Evolutionary conservation across 2,329 filamentous ascomycete genomes (phyloP), one percentile per base, ranked within the genome.

Genomic region (Arthroderma sp.): DNA sequence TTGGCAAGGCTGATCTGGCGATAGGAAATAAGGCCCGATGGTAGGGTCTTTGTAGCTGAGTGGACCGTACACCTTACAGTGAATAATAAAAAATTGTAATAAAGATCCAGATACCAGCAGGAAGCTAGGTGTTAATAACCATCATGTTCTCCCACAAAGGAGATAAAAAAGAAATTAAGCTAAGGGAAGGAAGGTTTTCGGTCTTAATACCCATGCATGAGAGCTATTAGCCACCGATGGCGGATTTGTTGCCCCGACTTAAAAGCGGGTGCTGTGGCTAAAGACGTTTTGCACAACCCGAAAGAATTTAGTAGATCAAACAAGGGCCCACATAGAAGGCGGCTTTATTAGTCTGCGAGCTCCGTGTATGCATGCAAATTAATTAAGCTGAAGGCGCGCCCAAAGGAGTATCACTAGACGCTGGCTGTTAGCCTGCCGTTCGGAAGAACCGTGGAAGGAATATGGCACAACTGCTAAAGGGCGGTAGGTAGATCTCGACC

Each of bases 221-320:
- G 47, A 51, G 47, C 47, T 51, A 51, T 51, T 39, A 54, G 51
- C 51, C 51, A 54, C 51, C 51, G 51, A 54, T 54, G 51, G 51
- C 51, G 51, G 33, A 54, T 25, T 54, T 54, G 11, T 51, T 33
- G 23, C 25, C 47, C 47, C 25, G 47, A 25, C 25, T 25, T 3
- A 17, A 51, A 35, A 31, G 47, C 47, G 47, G 25, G 23, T 54
- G 31, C 51, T 54, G 51, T 54, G 51, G 51, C 51, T 54, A 54
- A 54, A 54, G 47, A 51, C 47, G 25, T 51, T 31, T 33, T 17
- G 25, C 47, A 33, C 47, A 31, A 23, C 47, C 23, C 25, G 25
- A 33, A 11, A 5, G 23, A 47, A 13, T 17, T 8, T 31, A 51
- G 47, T n/a, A 51, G 47, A 51, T 51, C 47, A 17, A 35, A n/a